Conservation (phyloP, 306 rosid genomes). For the Astragalus glycyphyllos region DNA sequence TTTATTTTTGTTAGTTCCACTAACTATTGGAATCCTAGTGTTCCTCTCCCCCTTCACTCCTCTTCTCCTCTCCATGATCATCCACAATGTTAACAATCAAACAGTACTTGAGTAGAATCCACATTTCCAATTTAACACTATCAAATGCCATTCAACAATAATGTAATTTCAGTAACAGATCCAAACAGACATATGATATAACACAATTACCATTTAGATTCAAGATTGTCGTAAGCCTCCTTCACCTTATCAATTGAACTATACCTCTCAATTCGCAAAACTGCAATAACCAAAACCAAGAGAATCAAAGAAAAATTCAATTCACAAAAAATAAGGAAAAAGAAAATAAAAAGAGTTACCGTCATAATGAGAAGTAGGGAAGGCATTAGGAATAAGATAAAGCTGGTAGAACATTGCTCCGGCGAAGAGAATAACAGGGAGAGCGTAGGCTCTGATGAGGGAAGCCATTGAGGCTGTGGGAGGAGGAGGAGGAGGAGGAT, state of each 20-base stretch:
- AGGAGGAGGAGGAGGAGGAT: slow-evolving; percentile 21
- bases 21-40: too few species aligned
- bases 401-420: slow-evolving; percentile 81
- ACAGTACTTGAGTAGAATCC: too few species aligned
- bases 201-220: slow-evolving; percentile 60
- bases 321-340: neutral
- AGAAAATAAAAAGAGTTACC: slow-evolving; percentile 41
- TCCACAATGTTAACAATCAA: too few species aligned
- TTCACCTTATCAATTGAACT: slow-evolving; percentile 67
- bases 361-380: slow-evolving; percentile 84
- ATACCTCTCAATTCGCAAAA: slow-evolving; percentile 58
- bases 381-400: slow-evolving; percentile 74
- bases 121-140: neutral
- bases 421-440: slow-evolving; percentile 71
- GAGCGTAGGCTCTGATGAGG: slow-evolving; percentile 64
- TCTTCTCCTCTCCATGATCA: too few species aligned
- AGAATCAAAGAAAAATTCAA: neutral
- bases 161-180: neutral
- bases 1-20: too few species aligned
- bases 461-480: slow-evolving; percentile 51
- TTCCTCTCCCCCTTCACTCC: too few species aligned
- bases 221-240: slow-evolving; percentile 64
- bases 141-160: slow-evolving; percentile 25
- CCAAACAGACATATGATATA: neutral
- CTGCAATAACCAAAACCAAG: slow-evolving; percentile 47